Conservation (phyloP, 139 green algal species). For the Picochlorum sp. region DNA sequence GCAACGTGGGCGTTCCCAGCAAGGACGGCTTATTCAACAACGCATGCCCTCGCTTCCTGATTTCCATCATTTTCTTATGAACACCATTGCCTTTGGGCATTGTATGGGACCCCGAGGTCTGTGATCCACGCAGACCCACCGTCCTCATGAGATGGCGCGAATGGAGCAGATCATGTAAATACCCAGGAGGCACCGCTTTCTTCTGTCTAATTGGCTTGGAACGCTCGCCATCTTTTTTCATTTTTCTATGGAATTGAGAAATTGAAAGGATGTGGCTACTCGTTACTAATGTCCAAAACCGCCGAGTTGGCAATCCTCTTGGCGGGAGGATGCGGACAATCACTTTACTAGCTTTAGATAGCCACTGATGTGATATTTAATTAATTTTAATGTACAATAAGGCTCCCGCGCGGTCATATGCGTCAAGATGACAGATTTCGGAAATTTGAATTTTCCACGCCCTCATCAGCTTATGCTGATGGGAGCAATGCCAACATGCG, state of each 20-base stretch:
- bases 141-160: constrained; percentile 18
- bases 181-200: constrained; percentile 15
- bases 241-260: not conserved
- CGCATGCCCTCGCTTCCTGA: not conserved
- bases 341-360: too few species aligned
- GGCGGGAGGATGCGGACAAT: too few species aligned
- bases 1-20: constrained; percentile 3
- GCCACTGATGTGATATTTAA: too few species aligned
- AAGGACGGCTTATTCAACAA: not conserved
- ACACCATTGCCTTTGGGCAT: not conserved
- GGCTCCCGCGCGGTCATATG: too few species aligned
- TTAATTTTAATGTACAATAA: too few species aligned
- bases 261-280: not conserved
- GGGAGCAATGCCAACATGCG: too few species aligned
- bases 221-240: not conserved
- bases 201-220: constrained; percentile 5
- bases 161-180: constrained; percentile 18
- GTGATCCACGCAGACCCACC: constrained; percentile 11
- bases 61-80: not conserved
- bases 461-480: too few species aligned
- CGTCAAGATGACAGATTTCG: too few species aligned
- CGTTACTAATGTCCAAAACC: too few species aligned
- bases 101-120: not conserved
- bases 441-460: too few species aligned
- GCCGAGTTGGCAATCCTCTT: too few species aligned